Base-by-base conservation (phyloP, 352 stramenopile species). In the Lagenidium giganteum region DNA sequence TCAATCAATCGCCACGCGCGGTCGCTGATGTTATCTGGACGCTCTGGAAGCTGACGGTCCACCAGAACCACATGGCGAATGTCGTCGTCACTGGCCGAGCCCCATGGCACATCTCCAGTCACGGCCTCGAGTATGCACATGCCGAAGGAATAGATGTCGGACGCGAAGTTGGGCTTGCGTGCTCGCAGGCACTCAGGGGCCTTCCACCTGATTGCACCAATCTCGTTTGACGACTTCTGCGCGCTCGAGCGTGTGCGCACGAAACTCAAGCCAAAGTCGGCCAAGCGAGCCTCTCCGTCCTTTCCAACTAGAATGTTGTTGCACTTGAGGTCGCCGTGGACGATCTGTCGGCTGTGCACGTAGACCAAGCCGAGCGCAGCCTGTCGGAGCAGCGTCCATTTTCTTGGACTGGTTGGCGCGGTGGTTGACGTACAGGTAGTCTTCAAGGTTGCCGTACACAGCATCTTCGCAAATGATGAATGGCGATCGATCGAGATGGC, bases 241-340 rank as follows among this genome's bases (percentile, higher is more conserved):
- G n/a, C n/a, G n/a, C n/a, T n/a, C n/a, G n/a, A n/a, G n/a, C n/a
- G n/a, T 9, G 13, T 16, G 9, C 13, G 11, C 14, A 61, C 45
- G n/a, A 64, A 46, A 9, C 61, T 57, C 20, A 61, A 47, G 8
- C 77, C 75, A 61, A 90, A 91, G 50, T 92, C 78, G 1, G 70
- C 64, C n/a, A 95, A 62, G 37, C 92, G 90, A 21, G 80, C 70
- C 2, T 74, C 52, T 4, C 70, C 61, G 18, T 76, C 51, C 5
- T 45, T 41, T 22, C 54, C 59, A 2, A 93, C 47, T 11, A 93
- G 50, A 21, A 93, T 63, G 34, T 94, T 86, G 31, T 75, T 55
- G 3, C 52, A 67, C 40, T 82, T 83, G 18, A 87, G 22, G 25
- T 87, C 75, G 16, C 69, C 45, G 30, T 87, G 75, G 0, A 83